Conservation (phyloP, 306 rosid species). For the Pterocarpus macrocarpus region DNA sequence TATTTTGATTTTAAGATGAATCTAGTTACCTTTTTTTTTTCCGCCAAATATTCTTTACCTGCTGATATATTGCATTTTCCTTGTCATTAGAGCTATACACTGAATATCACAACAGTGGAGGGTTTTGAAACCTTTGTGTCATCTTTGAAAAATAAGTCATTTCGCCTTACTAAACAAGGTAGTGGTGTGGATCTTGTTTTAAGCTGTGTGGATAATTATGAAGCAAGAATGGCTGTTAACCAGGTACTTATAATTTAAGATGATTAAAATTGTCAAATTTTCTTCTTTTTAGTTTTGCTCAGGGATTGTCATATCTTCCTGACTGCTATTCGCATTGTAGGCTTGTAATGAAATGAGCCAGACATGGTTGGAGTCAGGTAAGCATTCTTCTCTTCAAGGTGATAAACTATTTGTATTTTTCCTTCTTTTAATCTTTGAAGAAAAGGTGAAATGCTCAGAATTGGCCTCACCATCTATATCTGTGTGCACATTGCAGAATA, state of each 20-base stretch:
- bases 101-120: conserved; percentile 91
- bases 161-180: conserved; percentile 72
- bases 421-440: background rate
- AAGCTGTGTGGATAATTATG: conserved; percentile 98
- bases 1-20: conserved; percentile 11
- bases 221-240: conserved; percentile 99
- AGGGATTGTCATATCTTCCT: conserved; percentile 23
- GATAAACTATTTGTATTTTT: conserved; percentile 13
- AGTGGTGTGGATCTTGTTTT: conserved; percentile 91
- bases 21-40: background rate
- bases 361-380: conserved; percentile 99
- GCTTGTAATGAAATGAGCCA: conserved; percentile 97
- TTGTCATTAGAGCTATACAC: conserved; percentile 78
- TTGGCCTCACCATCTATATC: conserved; percentile 32
- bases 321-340: conserved; percentile 57
- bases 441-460: conserved; percentile 35
- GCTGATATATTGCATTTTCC: conserved; percentile 49
- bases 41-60: background rate
- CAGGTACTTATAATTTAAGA: conserved; percentile 65
- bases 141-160: conserved; percentile 83
- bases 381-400: conserved; percentile 30
- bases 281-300: conserved; percentile 3
- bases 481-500: conserved; percentile 7
- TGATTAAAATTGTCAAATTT: conserved; percentile 1
- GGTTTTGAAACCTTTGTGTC: conserved; percentile 90